Evolutionary conservation across 176 grass and related monocot species (phyloP).

Genomic region (Musa beccarii): DNA sequence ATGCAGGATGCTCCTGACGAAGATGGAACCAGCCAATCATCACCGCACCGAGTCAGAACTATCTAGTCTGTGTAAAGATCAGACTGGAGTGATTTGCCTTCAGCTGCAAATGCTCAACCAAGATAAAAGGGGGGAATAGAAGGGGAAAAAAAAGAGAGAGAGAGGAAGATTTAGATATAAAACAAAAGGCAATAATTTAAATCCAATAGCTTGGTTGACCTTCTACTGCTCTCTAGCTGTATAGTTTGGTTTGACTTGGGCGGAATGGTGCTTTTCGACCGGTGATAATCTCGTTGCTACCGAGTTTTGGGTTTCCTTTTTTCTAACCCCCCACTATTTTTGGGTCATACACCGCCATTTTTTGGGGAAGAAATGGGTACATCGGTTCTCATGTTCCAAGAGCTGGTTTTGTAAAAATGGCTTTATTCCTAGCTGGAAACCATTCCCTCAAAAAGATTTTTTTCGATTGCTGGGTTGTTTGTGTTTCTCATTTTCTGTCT

Average conservation of each 20-base stretch:
- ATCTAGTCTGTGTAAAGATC: neutral
- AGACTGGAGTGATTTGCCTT: neutral
- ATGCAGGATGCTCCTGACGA: no score
- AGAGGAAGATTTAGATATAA: neutral
- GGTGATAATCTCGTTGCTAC: neutral
- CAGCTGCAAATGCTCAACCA: neutral
- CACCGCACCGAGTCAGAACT: no score
- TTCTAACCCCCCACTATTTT: neutral
- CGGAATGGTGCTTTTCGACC: neutral
- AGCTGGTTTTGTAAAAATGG: neutral
- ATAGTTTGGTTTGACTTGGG: conserved; percentile 12
- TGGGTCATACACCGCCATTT: neutral
- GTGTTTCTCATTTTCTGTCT: neutral
- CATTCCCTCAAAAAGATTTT: neutral
- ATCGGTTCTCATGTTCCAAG: neutral
- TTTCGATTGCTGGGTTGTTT: neutral
- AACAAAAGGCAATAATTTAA: neutral
- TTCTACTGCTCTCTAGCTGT: neutral
- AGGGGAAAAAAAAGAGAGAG: no score
- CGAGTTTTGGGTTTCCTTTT: neutral
- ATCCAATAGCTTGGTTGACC: neutral
- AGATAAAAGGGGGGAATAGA: neutral
- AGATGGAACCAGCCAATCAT: no score
- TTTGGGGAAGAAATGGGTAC: neutral
- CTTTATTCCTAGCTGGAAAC: neutral